phyloP scores from a whole-genome alignment of 2,329 filamentous ascomycete genomes.

The Talaromyces sp. region DNA sequence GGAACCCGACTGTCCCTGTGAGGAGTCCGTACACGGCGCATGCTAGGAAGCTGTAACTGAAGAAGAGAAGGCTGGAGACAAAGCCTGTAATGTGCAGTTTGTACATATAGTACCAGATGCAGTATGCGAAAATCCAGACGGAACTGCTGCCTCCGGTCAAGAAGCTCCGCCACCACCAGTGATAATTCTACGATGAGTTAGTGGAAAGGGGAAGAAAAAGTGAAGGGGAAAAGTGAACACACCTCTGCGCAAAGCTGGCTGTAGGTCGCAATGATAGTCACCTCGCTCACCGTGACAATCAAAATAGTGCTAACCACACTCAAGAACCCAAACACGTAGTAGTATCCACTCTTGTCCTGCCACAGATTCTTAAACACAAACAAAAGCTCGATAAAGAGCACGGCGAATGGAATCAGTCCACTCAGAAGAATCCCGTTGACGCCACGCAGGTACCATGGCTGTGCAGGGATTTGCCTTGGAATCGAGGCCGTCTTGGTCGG shows the following conservation, averaged over 20 bases:
- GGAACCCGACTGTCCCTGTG: constrained; percentile 77
- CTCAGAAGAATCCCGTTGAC: constrained; percentile 63
- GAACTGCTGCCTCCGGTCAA: constrained; percentile 70
- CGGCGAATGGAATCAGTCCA: constrained; percentile 76
- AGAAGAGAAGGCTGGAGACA: constrained; percentile 74
- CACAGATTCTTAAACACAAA: constrained; percentile 84
- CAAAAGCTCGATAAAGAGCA: constrained; percentile 81
- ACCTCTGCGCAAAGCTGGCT: constrained; percentile 74
- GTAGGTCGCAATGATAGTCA: constrained; percentile 78
- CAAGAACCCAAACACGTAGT: constrained; percentile 86
- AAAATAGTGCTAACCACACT: constrained; percentile 68
- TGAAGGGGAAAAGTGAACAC: constrained; percentile 16
- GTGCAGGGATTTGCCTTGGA: constrained; percentile 67
- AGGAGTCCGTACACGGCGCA: constrained; percentile 76
- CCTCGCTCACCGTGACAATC: constrained; percentile 72
- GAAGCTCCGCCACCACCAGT: constrained; percentile 93
- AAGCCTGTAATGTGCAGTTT: constrained; percentile 78
- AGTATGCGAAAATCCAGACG: constrained; percentile 78
- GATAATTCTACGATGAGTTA: constrained; percentile 56
- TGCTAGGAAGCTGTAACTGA: constrained; percentile 76
- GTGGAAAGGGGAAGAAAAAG: background rate
- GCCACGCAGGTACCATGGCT: constrained; percentile 69
- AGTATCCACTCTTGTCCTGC: constrained; percentile 88
- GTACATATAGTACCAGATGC: constrained; percentile 75
- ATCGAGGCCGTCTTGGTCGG: constrained; percentile 71